Evolutionary conservation across 1,284 basidiomycete species (phyloP).

Genomic region (Ceratobasidium sp.): DNA sequence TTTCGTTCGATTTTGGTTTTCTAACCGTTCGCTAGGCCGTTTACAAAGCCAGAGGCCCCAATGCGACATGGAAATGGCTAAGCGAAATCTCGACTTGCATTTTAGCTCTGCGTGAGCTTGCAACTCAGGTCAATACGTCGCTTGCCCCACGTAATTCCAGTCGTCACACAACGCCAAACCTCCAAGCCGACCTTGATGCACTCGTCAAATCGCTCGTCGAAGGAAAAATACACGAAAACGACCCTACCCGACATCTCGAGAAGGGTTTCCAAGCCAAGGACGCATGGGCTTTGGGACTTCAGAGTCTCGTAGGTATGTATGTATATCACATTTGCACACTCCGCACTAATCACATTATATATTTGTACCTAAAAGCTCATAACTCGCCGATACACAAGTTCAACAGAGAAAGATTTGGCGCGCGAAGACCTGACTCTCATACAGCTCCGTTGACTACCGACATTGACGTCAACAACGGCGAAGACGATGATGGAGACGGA

Average conservation of each 20-base stretch:
- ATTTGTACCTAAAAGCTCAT: not conserved
- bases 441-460: not conserved
- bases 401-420: constrained; percentile 11
- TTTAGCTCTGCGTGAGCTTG: not conserved
- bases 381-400: not conserved
- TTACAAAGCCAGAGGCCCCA: not conserved
- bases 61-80: constrained; percentile 3
- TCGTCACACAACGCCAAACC: constrained; percentile 9
- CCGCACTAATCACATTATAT: not conserved
- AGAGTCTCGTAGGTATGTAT: constrained; percentile 7
- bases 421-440: not conserved
- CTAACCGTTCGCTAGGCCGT: not conserved
- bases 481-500: not conserved
- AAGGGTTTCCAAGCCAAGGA: not conserved
- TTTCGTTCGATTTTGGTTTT: not conserved
- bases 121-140: constrained; percentile 8
- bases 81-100: constrained; percentile 9
- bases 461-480: not conserved
- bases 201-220: not conserved
- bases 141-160: constrained; percentile 8
- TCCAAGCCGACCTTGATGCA: constrained; percentile 10
- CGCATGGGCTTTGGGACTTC: not conserved
- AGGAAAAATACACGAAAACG: not conserved
- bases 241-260: not conserved
- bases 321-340: not conserved